Percentiles rank a stretch among this genome's conserved stretches.
Conservation (phyloP, 2,329 filamentous ascomycete genomes). For the Grosmannia huntii region DNA sequence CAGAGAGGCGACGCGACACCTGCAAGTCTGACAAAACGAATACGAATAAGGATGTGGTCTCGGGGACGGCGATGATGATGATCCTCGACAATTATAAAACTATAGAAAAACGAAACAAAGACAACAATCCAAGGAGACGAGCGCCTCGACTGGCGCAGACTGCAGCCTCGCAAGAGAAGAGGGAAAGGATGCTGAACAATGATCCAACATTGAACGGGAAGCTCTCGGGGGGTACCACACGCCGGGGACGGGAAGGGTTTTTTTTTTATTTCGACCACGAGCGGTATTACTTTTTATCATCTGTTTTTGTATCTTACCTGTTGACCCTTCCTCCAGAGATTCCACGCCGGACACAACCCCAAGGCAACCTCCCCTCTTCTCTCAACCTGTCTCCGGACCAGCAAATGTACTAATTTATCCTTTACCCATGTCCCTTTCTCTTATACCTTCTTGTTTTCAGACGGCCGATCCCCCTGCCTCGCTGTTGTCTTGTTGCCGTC, state of each 20-base stretch:
- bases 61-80: constrained; percentile 3
- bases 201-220: not conserved
- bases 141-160: not conserved
- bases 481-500: not conserved
- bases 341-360: not conserved
- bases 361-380: not conserved
- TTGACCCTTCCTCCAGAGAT: not conserved
- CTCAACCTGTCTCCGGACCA: not conserved
- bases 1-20: not conserved
- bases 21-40: not conserved
- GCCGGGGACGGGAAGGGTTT: not conserved
- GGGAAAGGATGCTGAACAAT: not conserved
- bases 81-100: not conserved
- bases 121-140: not conserved
- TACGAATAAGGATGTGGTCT: not conserved
- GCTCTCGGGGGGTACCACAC: not conserved
- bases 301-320: not conserved
- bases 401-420: constrained; percentile 1
- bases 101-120: not conserved
- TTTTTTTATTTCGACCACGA: not conserved
- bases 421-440: not conserved
- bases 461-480: not conserved
- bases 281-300: constrained; percentile 3
- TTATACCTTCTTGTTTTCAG: constrained; percentile 1
- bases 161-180: not conserved